Conservation (phyloP, 139 green algal species). For the Eudorina sp. region DNA sequence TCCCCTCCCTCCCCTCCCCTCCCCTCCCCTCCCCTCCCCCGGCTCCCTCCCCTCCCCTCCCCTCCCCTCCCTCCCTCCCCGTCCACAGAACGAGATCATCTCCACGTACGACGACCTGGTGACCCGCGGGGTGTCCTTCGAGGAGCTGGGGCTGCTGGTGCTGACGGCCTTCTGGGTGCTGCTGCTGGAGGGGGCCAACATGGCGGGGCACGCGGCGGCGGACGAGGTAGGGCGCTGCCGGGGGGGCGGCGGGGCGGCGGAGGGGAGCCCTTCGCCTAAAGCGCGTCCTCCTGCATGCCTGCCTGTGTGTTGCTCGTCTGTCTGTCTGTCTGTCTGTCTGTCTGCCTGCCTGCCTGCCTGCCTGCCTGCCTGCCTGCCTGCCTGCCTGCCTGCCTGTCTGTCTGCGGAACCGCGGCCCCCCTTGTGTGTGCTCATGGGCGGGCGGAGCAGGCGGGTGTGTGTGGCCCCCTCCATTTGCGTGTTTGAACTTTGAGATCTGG, state of each 20-base stretch:
- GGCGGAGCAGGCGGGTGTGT: not conserved
- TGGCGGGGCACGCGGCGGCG: not conserved
- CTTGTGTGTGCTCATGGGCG: not conserved
- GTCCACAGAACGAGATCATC: not conserved
- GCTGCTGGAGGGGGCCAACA: not conserved
- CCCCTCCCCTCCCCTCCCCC: not conserved
- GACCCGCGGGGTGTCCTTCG: not conserved
- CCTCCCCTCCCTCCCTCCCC: not conserved
- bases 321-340: no score
- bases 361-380: no score
- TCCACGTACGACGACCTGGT: not conserved
- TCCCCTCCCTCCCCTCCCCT: not conserved
- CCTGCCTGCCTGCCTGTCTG: no score
- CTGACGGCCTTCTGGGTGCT: slow-evolving; percentile 1
- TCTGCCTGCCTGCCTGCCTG: no score
- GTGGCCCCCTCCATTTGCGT: not conserved
- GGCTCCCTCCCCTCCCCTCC: not conserved
- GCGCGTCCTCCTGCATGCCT: not conserved
- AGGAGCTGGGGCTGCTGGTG: not conserved
- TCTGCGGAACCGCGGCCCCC: no score
- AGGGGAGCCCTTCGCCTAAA: not conserved
- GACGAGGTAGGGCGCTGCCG: not conserved
- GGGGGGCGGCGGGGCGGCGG: not conserved
- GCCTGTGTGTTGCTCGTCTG: no score
- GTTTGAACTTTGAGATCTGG: not conserved